Conservation (phyloP, 1,284 basidiomycete species). For the Clitocybe nebularis region DNA sequence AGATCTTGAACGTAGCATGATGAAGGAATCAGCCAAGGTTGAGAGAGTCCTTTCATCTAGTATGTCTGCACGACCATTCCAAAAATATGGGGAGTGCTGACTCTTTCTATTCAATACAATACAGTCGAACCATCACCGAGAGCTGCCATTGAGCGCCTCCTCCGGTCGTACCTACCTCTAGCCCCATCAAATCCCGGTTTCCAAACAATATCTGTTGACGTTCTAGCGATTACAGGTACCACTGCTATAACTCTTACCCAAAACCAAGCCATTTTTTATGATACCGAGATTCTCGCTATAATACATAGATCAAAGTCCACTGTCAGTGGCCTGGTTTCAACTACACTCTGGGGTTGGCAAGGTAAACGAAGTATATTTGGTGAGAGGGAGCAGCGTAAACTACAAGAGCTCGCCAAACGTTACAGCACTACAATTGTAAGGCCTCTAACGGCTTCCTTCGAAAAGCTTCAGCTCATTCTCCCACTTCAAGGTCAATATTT, state of each 20-base stretch:
- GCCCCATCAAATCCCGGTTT: conserved; percentile 34
- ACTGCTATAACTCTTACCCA: conserved; percentile 40
- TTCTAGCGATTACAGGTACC: conserved; percentile 53
- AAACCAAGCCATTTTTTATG: conserved; percentile 60
- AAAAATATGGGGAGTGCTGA: no score
- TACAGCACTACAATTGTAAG: conserved; percentile 63
- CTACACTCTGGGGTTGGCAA: conserved; percentile 70
- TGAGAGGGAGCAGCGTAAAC: conserved; percentile 58
- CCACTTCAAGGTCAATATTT: conserved; percentile 39
- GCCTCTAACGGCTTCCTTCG: conserved; percentile 4
- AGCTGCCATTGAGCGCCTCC: conserved; percentile 45
- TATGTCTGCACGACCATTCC: no score
- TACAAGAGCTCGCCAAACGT: conserved; percentile 64
- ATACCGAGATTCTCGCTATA: conserved; percentile 63
- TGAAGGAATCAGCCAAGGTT: background rate
- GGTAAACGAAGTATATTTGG: conserved; percentile 50
- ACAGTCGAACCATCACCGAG: no score
- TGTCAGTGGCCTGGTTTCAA: conserved; percentile 60
- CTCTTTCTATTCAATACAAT: no score
- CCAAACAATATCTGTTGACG: conserved; percentile 67
- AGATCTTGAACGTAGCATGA: background rate
- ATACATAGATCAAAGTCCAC: conserved; percentile 65
- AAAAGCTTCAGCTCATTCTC: conserved; percentile 3
- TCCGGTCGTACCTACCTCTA: conserved; percentile 25
- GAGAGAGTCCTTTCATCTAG: background rate